Conservation (phyloP, 129 eudicot genomes). For the Flaveria bidentis region DNA sequence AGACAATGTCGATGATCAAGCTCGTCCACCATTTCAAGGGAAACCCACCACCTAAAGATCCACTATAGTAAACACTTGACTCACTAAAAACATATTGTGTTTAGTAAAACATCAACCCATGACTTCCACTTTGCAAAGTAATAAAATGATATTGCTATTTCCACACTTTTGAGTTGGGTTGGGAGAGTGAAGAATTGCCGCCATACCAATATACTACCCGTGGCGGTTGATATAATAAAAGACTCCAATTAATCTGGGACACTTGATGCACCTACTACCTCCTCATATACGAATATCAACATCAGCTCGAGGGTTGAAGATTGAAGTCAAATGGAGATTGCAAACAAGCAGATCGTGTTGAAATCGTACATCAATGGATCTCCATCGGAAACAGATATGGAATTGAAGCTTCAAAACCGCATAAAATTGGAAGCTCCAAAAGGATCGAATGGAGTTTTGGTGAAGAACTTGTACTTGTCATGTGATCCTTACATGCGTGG, state of each 20-base stretch:
- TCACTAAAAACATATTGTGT: too few relatives aligned
- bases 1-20: too few relatives aligned
- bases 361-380: constrained; percentile 54
- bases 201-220: too few relatives aligned
- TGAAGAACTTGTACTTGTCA: constrained; percentile 75
- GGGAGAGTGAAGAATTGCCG: too few relatives aligned
- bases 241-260: neutral
- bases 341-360: constrained; percentile 63
- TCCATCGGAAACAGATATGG: constrained; percentile 68
- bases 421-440: constrained; percentile 44
- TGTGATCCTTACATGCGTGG: constrained; percentile 97
- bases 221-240: too few relatives aligned
- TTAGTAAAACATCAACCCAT: too few relatives aligned
- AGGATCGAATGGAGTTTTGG: constrained; percentile 51
- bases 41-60: too few relatives aligned
- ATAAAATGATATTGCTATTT: too few relatives aligned
- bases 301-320: neutral
- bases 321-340: constrained; percentile 6
- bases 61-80: too few relatives aligned
- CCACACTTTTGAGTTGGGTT: too few relatives aligned
- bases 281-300: neutral
- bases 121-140: too few relatives aligned
- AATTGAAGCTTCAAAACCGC: constrained; percentile 36
- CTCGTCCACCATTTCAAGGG: too few relatives aligned
- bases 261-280: constrained; percentile 16